Evolutionary conservation across 306 rosid genomes (phyloP), one percentile per base, ranked within the genome.

Genomic region (Castanea sativa): DNA sequence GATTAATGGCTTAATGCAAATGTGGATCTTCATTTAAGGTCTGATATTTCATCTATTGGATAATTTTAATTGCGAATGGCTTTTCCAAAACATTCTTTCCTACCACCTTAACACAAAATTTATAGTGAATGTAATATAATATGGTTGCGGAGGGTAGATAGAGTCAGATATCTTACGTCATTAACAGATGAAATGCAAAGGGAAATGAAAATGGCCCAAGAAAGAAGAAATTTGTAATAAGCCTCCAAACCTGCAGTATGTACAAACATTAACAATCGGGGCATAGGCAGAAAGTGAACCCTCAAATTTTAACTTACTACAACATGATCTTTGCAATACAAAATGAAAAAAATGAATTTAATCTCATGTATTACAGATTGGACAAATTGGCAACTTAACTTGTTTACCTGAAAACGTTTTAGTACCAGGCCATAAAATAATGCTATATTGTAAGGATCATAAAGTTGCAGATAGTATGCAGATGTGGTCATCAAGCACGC

Each of bases 201-300:
- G 77, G 82, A 7, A 91, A 0, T 33, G 96, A 92, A 83, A 92
- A 92, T 4, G 84, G 73, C 58, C 92, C 97, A 14, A 93, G 96
- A 87, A 91, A 93, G 83, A 93, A 85, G 85, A 91, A 93, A 85
- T 85, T 89, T 21, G 92, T 86, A 33, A 93, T 4, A 69, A 93
- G 89, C 82, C 96, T 85, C 96, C 96, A 91, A 64, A 91, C 71
- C 96, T 91, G 83, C 61, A 73, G 25, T 16, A 61, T 1, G 78
- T 9, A 45, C 4, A 56, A 81, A 55, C 60, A 79, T 32, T 68
- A 68, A 81, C 58, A 63, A 57, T 49, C 53, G 67, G 73, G 55
- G 77, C 55, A 84, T 52, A 73, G 18, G 52, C 19, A 33, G 35
- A 4, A 33, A 67, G 15, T 49, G 53, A 49, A 3, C 53, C 53